phyloP scores from a whole-genome alignment of 2,329 filamentous ascomycete genomes.

The Lasiodiplodia sp. region DNA sequence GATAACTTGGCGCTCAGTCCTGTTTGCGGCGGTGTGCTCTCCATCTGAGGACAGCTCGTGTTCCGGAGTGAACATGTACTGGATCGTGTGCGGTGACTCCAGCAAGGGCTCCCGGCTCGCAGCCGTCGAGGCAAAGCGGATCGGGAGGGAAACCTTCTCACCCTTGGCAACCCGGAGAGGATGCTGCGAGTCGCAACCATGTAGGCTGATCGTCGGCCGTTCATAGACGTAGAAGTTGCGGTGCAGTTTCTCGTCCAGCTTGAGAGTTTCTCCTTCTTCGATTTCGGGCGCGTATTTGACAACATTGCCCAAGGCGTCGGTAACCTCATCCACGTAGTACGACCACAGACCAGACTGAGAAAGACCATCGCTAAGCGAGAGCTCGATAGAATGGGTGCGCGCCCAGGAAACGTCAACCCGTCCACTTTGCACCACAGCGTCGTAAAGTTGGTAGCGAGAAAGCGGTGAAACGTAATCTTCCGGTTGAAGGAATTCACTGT shows the following conservation, averaged over 20 bases:
- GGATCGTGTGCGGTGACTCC: conserved; percentile 74
- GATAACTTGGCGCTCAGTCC: conserved; percentile 66
- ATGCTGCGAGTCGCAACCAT: conserved; percentile 78
- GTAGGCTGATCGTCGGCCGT: conserved; percentile 75
- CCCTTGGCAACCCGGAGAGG: conserved; percentile 86
- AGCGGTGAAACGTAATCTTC: conserved; percentile 84
- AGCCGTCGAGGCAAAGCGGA: conserved; percentile 69
- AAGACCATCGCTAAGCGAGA: conserved; percentile 91
- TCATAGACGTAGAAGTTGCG: conserved; percentile 88
- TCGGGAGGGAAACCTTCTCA: conserved; percentile 70
- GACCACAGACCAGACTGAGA: conserved; percentile 80
- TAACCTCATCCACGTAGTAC: conserved; percentile 90
- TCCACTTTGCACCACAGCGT: conserved; percentile 63
- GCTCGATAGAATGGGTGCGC: conserved; percentile 73
- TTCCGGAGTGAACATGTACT: conserved; percentile 83
- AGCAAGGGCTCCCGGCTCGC: conserved; percentile 61
- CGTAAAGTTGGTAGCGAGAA: conserved; percentile 64
- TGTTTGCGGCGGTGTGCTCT: conserved; percentile 63
- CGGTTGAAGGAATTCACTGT: conserved; percentile 89
- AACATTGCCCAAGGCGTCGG: conserved; percentile 87
- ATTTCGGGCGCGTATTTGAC: conserved; percentile 73
- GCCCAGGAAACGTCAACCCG: conserved; percentile 83
- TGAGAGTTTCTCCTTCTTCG: conserved; percentile 72
- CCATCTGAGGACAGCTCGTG: conserved; percentile 72
- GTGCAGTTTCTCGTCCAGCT: conserved; percentile 58